Base-by-base conservation (phyloP, 257 asterid genomes). In the Nicotiana obtusifolia region DNA sequence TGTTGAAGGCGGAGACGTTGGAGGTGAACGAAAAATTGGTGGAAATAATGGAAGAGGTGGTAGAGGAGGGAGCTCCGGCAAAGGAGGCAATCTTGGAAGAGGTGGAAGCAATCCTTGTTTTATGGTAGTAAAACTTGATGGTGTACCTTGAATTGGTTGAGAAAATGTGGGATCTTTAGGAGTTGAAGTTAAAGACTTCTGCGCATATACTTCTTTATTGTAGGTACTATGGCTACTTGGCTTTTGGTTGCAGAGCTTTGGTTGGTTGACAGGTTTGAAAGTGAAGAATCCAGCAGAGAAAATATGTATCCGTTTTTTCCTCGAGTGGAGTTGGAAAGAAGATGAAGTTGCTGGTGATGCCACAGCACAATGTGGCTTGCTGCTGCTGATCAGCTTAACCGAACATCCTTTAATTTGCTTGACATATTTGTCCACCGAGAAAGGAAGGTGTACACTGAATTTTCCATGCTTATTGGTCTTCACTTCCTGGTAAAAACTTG, bases 231-330 rank as follows among this genome's bases (percentile, higher is more conserved):
- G 82, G 78, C 77, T 76, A 44, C 35, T 83, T 80, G 88, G 90
- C 61, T 91, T 93, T 81, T 88, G 92, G 78, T 86, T 85, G 80
- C 97, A 91, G 2, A 88, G 59, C 53, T 89, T 81, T 9, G 97
- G 97, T 44, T 89, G 93, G 20, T 89, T 85, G 30, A 91, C 81
- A n/a, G 97, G 97, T 84, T 87, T 90, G 88, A 95, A 92, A 30
- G 97, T 87, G 90, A 95, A 89, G 35, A 90, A 90, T 16, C 98
- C 99, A 13, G 97, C 94, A 1, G 99, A 92, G 88, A 91, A 92
- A 65, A 93, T 85, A 65, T 85, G 94, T 5, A 84, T 85, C 17
- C 95, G 92, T 7, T 89, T 82, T 59, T 87, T 90, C 76, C 88
- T 90, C 6, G 93, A 84, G 77, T 86, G 89, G 61, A 91, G 86